Conservation (phyloP, 805 yeast species). For the Hanseniaspora vineae region DNA sequence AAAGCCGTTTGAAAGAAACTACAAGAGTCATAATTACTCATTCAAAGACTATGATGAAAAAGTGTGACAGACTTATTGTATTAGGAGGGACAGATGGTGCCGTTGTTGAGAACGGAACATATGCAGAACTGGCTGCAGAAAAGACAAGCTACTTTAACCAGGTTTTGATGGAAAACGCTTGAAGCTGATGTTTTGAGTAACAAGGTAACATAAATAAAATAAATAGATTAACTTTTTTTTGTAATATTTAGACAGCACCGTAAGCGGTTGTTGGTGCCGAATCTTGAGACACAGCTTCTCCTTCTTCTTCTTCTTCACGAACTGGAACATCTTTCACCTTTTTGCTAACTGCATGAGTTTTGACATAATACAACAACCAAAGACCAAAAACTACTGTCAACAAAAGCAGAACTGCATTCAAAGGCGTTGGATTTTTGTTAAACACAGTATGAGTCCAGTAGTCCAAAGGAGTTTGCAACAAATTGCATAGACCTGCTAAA, state of each 20-base stretch:
- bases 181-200: background rate
- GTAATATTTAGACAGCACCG: constrained; percentile 1
- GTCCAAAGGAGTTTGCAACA: constrained; percentile 61
- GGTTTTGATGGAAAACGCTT: constrained; percentile 1
- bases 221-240: background rate
- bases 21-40: constrained; percentile 63
- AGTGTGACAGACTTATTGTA: constrained; percentile 38
- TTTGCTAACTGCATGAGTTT: background rate
- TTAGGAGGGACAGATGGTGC: constrained; percentile 31
- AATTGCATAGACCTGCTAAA: constrained; percentile 68
- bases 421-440: constrained; percentile 67
- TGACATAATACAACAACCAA: constrained; percentile 2
- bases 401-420: constrained; percentile 43
- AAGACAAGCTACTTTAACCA: constrained; percentile 4
- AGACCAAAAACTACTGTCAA: constrained; percentile 32
- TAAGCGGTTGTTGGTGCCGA: background rate
- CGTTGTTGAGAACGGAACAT: constrained; percentile 34
- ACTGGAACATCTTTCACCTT: background rate
- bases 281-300: too few species aligned
- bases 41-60: constrained; percentile 47
- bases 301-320: background rate
- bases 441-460: constrained; percentile 53
- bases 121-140: constrained; percentile 13
- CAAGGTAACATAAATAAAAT: background rate
- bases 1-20: constrained; percentile 23